Evolutionary conservation across 441 rosid species (phyloP).

Genomic region (Euphorbia corollata): DNA sequence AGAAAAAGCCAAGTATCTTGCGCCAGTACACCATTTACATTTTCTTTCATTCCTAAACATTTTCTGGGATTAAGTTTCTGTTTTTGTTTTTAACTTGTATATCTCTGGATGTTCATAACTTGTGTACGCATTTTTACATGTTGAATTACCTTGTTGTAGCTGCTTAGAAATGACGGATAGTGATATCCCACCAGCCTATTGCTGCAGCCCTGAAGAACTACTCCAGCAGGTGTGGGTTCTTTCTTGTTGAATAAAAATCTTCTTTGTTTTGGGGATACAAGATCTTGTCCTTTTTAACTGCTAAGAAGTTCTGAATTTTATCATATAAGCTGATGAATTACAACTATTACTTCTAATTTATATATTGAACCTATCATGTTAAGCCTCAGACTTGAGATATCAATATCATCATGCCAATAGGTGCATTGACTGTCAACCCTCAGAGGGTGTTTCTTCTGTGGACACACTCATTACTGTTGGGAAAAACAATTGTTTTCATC

Average conservation of each 20-base stretch:
- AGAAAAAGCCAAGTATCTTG: neutral
- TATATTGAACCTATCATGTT: neutral
- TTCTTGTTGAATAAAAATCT: conserved; percentile 7
- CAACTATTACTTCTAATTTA: neutral
- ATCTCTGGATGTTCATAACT: neutral
- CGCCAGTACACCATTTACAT: neutral
- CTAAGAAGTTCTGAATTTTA: neutral
- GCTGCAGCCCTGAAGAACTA: conserved; percentile 65
- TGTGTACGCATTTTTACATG: neutral
- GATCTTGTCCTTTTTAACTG: neutral
- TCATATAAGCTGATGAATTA: neutral
- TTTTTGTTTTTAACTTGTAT: neutral
- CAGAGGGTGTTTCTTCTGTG: neutral
- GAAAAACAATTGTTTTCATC: neutral
- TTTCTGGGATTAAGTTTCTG: neutral
- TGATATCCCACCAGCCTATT: conserved; percentile 42
- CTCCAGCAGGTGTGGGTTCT: conserved; percentile 39
- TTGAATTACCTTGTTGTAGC: conserved; percentile 12
- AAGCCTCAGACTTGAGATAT: neutral
- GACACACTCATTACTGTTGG: neutral
- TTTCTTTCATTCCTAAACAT: neutral
- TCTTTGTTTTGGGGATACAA: neutral
- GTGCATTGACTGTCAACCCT: neutral
- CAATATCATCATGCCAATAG: neutral
- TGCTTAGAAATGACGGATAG: conserved; percentile 17